Conservation (phyloP, 75 land plant species). For the Pinus tabuliformis region DNA sequence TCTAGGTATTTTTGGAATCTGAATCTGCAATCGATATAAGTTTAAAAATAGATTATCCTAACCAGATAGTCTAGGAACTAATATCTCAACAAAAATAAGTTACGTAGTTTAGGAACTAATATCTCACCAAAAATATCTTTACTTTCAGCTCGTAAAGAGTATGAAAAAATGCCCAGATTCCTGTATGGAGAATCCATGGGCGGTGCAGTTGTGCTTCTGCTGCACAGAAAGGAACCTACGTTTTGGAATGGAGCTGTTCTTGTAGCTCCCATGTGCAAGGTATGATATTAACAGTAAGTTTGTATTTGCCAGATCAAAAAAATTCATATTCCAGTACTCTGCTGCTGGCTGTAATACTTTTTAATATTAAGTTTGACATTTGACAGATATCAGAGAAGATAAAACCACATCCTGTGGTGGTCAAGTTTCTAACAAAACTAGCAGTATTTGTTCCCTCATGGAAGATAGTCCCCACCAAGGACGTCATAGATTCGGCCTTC, state of each 20-base stretch:
- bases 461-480: slow-evolving; percentile 91
- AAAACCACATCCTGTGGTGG: slow-evolving; percentile 83
- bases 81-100: neutral
- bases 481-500: slow-evolving; percentile 87
- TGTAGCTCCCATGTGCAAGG: slow-evolving; percentile 94
- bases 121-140: neutral
- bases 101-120: neutral
- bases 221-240: slow-evolving; percentile 62
- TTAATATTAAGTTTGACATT: too few species aligned
- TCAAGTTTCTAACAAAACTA: slow-evolving; percentile 56
- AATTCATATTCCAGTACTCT: too few species aligned
- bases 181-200: slow-evolving; percentile 93
- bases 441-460: slow-evolving; percentile 79
- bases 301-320: too few species aligned
- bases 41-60: neutral
- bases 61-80: neutral
- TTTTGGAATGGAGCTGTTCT: slow-evolving; percentile 83
- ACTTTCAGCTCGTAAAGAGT: slow-evolving; percentile 38
- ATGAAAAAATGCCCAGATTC: slow-evolving; percentile 49
- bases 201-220: slow-evolving; percentile 72
- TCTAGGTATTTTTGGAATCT: too few species aligned
- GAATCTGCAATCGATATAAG: too few species aligned
- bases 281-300: neutral
- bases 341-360: too few species aligned
- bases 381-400: slow-evolving; percentile 93